Evolutionary conservation across 2,329 filamentous ascomycete species (phyloP).

Genomic region (Gnomoniopsis sp.): DNA sequence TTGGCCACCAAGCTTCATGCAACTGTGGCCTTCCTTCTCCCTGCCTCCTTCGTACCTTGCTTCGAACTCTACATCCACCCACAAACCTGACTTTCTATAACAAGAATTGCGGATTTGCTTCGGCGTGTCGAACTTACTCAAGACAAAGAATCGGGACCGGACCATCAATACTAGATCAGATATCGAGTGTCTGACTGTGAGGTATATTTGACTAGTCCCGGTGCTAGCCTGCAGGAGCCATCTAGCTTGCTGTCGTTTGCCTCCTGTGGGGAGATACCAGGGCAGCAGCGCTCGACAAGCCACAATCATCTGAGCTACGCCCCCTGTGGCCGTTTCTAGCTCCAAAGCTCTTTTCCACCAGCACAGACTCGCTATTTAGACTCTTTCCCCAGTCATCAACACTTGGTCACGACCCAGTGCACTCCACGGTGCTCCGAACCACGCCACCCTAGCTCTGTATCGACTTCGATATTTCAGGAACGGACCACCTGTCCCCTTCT

Average conservation of each 20-base stretch:
- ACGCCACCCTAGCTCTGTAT: not conserved
- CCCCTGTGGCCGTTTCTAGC: not conserved
- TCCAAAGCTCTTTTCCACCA: not conserved
- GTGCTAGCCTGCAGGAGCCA: constrained; percentile 8
- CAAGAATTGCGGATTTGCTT: not conserved
- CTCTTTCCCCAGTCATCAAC: not conserved
- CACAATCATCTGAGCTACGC: too few species aligned
- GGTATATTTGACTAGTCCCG: constrained; percentile 1
- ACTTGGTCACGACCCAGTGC: not conserved
- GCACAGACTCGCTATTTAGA: not conserved
- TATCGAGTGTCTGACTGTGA: constrained; percentile 4
- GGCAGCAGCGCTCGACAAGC: not conserved
- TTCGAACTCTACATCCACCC: not conserved
- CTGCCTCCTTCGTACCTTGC: constrained; percentile 1
- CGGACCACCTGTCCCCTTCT: not conserved
- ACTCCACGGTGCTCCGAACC: not conserved
- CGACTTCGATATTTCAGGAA: not conserved
- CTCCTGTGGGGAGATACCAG: not conserved
- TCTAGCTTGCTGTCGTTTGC: not conserved
- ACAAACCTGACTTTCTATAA: not conserved
- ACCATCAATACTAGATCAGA: constrained; percentile 1
- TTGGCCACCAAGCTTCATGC: constrained; percentile 15
- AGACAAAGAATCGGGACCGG: constrained; percentile 5
- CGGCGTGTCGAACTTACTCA: not conserved
- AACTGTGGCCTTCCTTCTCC: constrained; percentile 12